Evolutionary conservation across 352 stramenopile genomes (phyloP), one percentile per base, ranked within the genome.

Genomic region (Globisporangium recalcitrans): DNA sequence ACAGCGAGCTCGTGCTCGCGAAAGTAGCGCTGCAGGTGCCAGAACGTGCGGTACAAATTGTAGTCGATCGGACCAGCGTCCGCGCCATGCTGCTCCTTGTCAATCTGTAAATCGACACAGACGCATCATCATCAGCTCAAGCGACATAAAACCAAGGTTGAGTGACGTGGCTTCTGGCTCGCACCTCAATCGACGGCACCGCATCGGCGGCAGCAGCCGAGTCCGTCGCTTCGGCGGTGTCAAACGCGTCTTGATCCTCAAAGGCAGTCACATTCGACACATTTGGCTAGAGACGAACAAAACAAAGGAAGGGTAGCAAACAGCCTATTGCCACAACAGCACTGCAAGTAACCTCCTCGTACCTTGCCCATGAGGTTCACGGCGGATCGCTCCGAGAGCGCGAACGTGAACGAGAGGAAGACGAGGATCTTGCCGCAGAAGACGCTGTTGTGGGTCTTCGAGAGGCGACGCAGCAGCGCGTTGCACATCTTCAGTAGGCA

Each of bases 31-130:
- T 97, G 90, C 10, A 97, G 73, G 19, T 90, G 76, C 90, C 90
- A 97, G 65, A 97, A 97, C 31, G 85, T 92, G 46, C 81, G 77
- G 69, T 97, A 97, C 53, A 97, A 65, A 36, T 91, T 91, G 72
- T 97, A 97, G 64, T 97, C 85, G 42, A 97, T 90, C 11, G 83
- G 84, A 0, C 73, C 72, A 1, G 72, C 71, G 34, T 88, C 80
- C 1, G 62, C 27, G 5, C 52, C 26, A 38, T 67, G 71, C 32
- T 73, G 63, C 27, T 86, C 68, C 47, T 69, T 80, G 40, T 88
- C 77, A 51, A 86, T 75, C 77, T 90, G 34, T 52, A 44, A n/a
- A n/a, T n/a, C n/a, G n/a, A n/a, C n/a, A n/a, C n/a, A n/a, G n/a
- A n/a, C n/a, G n/a, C n/a, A n/a, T n/a, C n/a, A n/a, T n/a, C n/a